phyloP scores from a whole-genome alignment of 1,284 basidiomycete genomes.

The Xerocomus cyaneibrunnescens region DNA sequence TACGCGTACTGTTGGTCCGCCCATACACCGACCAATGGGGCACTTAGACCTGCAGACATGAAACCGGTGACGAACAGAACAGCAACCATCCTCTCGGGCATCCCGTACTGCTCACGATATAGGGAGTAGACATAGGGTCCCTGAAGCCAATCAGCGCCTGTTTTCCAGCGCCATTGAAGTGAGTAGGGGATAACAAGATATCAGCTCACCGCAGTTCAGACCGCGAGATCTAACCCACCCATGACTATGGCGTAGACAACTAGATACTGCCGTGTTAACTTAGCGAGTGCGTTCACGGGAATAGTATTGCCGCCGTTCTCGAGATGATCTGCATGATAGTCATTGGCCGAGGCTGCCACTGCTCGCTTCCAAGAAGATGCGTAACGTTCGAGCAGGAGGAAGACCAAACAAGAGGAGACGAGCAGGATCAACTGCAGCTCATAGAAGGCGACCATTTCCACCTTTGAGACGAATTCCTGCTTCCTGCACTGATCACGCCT shows the following conservation, averaged over 20 bases:
- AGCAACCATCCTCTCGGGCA: conserved; percentile 63
- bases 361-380: conserved; percentile 36
- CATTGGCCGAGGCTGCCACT: conserved; percentile 20
- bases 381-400: conserved; percentile 49
- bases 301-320: conserved; percentile 37
- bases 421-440: conserved; percentile 52
- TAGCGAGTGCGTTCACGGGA: conserved; percentile 32
- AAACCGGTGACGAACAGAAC: conserved; percentile 73
- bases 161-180: background rate
- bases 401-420: conserved; percentile 43
- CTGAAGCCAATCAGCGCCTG: conserved; percentile 78
- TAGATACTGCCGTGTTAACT: conserved; percentile 57
- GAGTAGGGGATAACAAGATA: background rate
- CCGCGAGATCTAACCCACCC: conserved; percentile 43
- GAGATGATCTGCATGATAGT: conserved; percentile 33
- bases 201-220: conserved; percentile 1
- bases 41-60: conserved; percentile 63
- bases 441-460: conserved; percentile 45
- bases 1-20: conserved; percentile 66
- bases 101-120: conserved; percentile 66
- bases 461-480: background rate
- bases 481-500: background rate
- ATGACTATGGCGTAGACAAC: conserved; percentile 70
- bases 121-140: conserved; percentile 74
- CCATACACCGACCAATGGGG: conserved; percentile 71